Base-by-base conservation (phyloP, 1,284 basidiomycete genomes). In the Baeospora myosura region DNA sequence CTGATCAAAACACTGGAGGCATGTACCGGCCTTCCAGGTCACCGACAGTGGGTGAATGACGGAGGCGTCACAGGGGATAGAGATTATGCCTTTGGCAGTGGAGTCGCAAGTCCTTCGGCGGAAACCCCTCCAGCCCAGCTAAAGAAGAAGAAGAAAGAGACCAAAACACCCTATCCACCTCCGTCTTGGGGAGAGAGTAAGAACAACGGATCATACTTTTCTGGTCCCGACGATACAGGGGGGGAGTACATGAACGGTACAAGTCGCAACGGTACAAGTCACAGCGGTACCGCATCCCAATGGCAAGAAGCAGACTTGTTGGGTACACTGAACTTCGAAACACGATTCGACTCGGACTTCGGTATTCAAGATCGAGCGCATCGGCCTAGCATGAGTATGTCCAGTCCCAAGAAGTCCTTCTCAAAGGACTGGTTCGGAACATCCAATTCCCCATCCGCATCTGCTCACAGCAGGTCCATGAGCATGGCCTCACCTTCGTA, bases 1-100 rank as follows among this genome's bases (percentile, higher is more conserved):
- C 72, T 97, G 26, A 80, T 88, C 47, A 73, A 76, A 44, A 82
- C 82, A 1, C 69, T 97, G 17, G 79, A 89, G 43, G 60, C 72
- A 11, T 82, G 80, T 51, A 88, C 86, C 2, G 78, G 81, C 16
- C 58, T 83, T 53, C 83, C 86, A 0, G 81, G 79, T 5, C 71
- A 68, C 35, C 71, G 78, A 25, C 64, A 65, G 36, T 92, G 88
- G 88, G 61, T 86, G 2, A 58, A 80, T 23, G 82, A 87, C 38
- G 49, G 57, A 17, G 10, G 17, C 34, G 48, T 49, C 14, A 58
- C 59, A 47, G 65, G 59, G 45, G 58, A 60, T 47, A 29, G 47
- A 10, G 64, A 65, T 8, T 88, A 88, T 59, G 68, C 68, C 12
- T 88, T 88, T 49, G n/a, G n/a, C n/a, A 68, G 67, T 23, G 66